Conservation (phyloP, 805 yeast species). For the Ogataea chonburiensis region DNA sequence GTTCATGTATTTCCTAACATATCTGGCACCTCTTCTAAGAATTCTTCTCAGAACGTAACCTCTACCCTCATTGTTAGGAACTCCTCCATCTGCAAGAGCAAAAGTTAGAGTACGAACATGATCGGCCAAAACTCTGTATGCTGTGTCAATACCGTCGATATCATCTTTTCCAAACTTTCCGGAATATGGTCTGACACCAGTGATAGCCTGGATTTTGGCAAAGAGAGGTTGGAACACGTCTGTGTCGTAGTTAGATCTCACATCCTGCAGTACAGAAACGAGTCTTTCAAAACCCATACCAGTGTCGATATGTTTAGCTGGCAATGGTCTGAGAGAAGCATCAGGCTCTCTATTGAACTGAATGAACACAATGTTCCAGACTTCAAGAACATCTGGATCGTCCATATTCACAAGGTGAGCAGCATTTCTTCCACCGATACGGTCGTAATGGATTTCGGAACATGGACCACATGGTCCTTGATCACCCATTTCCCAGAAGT, state of each 20-base stretch:
- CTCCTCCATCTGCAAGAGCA: constrained; percentile 98
- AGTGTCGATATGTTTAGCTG: constrained; percentile 95
- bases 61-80: constrained; percentile 98
- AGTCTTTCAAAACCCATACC: constrained; percentile 99
- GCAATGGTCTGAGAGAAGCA: constrained; percentile 74
- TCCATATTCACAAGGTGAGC: constrained; percentile 87
- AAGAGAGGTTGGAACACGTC: constrained; percentile 94
- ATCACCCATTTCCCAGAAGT: constrained; percentile 99
- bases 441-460: constrained; percentile 94
- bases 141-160: constrained; percentile 92
- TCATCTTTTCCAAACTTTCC: constrained; percentile 96
- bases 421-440: constrained; percentile 98
- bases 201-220: constrained; percentile 80
- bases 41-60: constrained; percentile 98
- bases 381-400: constrained; percentile 96
- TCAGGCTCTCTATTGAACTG: constrained; percentile 95
- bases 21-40: constrained; percentile 96
- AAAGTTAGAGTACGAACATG: constrained; percentile 96
- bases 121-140: constrained; percentile 97
- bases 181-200: constrained; percentile 86
- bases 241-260: constrained; percentile 92
- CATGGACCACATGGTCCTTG: constrained; percentile 99
- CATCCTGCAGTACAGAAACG: constrained; percentile 90
- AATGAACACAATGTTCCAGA: constrained; percentile 97
- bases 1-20: constrained; percentile 92